These are phyloP conservation scores for Schrenkiella parvula DNA, from an alignment of 345 rosid genomes.

Conservation along the genomic window DNA sequence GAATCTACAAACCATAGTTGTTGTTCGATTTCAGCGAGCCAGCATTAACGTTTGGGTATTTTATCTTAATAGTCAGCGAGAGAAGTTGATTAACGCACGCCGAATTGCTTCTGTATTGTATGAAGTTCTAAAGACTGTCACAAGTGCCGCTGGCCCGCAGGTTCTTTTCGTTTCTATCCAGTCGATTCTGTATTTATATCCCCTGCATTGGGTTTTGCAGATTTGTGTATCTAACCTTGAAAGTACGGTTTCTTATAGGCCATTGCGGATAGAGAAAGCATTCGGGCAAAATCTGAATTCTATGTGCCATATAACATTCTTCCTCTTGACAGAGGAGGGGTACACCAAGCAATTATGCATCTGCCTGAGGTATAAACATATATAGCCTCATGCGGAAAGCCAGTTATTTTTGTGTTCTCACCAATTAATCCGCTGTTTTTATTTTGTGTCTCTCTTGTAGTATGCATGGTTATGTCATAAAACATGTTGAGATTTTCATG, in stretches of 20 bases:
- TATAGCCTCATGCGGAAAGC: conserved; percentile 22
- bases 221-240: conserved; percentile 6
- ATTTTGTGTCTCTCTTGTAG: not conserved
- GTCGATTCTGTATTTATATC: conserved; percentile 1
- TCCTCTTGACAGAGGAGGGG: conserved; percentile 79
- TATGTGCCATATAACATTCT: conserved; percentile 88
- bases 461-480: not conserved
- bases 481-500: not conserved
- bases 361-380: conserved; percentile 60
- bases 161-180: conserved; percentile 23
- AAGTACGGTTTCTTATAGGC: conserved; percentile 44
- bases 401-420: not conserved
- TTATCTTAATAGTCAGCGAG: conserved; percentile 39
- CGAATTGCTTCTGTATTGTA: conserved; percentile 65
- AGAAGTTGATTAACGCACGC: conserved; percentile 53
- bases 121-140: conserved; percentile 66
- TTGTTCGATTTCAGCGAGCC: not conserved
- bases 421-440: conserved; percentile 3
- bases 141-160: conserved; percentile 61
- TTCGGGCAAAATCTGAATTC: conserved; percentile 50
- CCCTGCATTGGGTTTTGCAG: not conserved
- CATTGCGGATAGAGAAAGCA: conserved; percentile 52
- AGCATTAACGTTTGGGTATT: conserved; percentile 4
- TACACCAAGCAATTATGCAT: conserved; percentile 81
- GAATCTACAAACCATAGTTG: not conserved